phyloP scores from a whole-genome alignment of 129 eudicot genomes.

The Chrysanthemum lavandulifolium region DNA sequence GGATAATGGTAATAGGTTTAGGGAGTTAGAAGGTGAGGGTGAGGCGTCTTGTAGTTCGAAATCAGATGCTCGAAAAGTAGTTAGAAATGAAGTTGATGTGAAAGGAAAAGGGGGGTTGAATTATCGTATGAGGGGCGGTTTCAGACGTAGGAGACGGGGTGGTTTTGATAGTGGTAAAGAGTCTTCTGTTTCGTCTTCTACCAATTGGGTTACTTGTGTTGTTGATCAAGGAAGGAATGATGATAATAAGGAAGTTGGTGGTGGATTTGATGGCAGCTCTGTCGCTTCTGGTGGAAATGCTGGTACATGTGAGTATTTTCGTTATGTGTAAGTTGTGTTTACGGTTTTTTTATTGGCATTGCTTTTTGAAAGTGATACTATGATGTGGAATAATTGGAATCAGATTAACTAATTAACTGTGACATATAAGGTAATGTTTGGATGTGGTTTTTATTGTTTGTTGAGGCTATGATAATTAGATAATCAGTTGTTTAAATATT shows the following conservation, averaged over 20 bases:
- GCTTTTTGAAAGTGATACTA: no score
- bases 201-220: constrained; percentile 36
- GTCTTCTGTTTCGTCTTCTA: constrained; percentile 43
- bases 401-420: no score
- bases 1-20: constrained; percentile 20
- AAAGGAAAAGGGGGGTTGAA: constrained; percentile 67
- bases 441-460: no score
- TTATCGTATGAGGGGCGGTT: constrained; percentile 42
- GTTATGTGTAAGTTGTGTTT: not conserved
- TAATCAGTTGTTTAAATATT: no score
- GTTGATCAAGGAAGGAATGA: constrained; percentile 22
- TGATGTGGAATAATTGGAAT: no score
- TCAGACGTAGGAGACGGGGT: constrained; percentile 50
- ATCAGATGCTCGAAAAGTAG: constrained; percentile 43
- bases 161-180: constrained; percentile 31
- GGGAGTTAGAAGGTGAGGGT: constrained; percentile 41
- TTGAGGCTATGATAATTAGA: no score
- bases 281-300: not conserved
- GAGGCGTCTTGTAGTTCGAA: constrained; percentile 73
- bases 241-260: constrained; percentile 25
- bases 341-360: not conserved
- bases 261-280: constrained; percentile 16
- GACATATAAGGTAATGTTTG: no score
- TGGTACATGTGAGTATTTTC: constrained; percentile 41
- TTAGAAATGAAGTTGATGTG: constrained; percentile 45